Percentiles rank a stretch among this genome's conserved stretches.
These are phyloP conservation scores for Hypomontagnella monticulosa DNA, from an alignment of 495 filamentous ascomycete species.

Conservation along the genomic window DNA sequence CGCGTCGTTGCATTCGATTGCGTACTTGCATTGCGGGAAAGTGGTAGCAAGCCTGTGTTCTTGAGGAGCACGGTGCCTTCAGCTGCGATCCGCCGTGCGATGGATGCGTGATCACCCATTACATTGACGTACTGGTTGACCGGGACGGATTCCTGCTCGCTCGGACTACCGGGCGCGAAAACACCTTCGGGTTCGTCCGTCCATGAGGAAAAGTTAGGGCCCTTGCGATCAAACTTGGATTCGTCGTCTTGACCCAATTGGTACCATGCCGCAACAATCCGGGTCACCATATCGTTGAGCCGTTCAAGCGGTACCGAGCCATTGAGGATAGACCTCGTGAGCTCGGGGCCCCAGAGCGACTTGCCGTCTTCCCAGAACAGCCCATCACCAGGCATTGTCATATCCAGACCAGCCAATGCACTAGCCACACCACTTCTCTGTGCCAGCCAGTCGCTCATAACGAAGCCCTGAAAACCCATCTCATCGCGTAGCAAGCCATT, in stretches of 20 bases:
- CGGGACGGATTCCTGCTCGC: slow-evolving; percentile 60
- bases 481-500: slow-evolving; percentile 97
- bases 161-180: slow-evolving; percentile 69
- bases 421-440: slow-evolving; percentile 83
- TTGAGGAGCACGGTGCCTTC: slow-evolving; percentile 90
- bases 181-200: slow-evolving; percentile 74
- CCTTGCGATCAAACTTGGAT: slow-evolving; percentile 69
- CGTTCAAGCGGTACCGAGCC: slow-evolving; percentile 82
- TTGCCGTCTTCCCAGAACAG: slow-evolving; percentile 77
- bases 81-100: slow-evolving; percentile 77
- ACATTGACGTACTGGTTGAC: slow-evolving; percentile 85
- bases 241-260: slow-evolving; percentile 84
- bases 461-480: slow-evolving; percentile 92
- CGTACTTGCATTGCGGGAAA: slow-evolving; percentile 63
- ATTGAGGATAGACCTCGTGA: slow-evolving; percentile 83
- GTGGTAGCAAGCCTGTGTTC: slow-evolving; percentile 73
- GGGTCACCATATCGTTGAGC: slow-evolving; percentile 92
- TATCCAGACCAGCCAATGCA: slow-evolving; percentile 86
- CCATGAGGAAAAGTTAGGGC: slow-evolving; percentile 94
- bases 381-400: slow-evolving; percentile 97
- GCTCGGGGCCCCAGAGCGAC: slow-evolving; percentile 80
- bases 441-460: slow-evolving; percentile 93
- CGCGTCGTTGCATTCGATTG: slow-evolving; percentile 45
- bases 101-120: slow-evolving; percentile 71
- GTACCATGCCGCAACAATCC: slow-evolving; percentile 93